phyloP scores from a whole-genome alignment of 192 early-diverging fungal genomes.

The Pecoramyces ruminantium region DNA sequence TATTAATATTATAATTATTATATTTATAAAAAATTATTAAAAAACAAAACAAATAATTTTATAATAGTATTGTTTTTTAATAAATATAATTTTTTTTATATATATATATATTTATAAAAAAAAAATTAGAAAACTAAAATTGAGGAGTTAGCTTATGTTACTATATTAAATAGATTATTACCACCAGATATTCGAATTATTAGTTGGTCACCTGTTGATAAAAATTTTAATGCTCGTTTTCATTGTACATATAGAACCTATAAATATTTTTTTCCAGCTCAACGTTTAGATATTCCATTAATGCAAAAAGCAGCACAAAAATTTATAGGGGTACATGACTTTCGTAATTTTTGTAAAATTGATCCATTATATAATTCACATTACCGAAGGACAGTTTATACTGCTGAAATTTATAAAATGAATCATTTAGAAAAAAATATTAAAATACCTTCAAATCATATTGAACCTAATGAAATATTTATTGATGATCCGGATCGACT shows the following conservation, averaged over 20 bases:
- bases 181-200: constrained; percentile 79
- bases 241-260: constrained; percentile 68
- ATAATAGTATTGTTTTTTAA: too few species aligned
- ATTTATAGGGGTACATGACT: constrained; percentile 76
- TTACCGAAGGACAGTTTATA: background rate
- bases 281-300: constrained; percentile 43
- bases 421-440: constrained; percentile 12
- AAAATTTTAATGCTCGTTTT: constrained; percentile 73
- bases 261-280: constrained; percentile 72
- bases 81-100: too few species aligned
- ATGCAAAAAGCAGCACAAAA: constrained; percentile 58
- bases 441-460: background rate
- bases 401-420: constrained; percentile 27
- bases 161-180: constrained; percentile 67
- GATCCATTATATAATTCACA: constrained; percentile 57
- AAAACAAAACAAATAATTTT: too few species aligned
- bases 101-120: too few species aligned
- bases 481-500: constrained; percentile 3
- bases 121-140: too few species aligned
- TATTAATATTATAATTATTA: too few species aligned
- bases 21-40: too few species aligned
- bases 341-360: constrained; percentile 89
- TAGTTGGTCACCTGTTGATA: constrained; percentile 67
- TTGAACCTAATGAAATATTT: background rate
- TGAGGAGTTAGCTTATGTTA: constrained; percentile 61